Base-by-base conservation (phyloP, 768 basidiomycete species). In the Nidularia pulvinata region DNA sequence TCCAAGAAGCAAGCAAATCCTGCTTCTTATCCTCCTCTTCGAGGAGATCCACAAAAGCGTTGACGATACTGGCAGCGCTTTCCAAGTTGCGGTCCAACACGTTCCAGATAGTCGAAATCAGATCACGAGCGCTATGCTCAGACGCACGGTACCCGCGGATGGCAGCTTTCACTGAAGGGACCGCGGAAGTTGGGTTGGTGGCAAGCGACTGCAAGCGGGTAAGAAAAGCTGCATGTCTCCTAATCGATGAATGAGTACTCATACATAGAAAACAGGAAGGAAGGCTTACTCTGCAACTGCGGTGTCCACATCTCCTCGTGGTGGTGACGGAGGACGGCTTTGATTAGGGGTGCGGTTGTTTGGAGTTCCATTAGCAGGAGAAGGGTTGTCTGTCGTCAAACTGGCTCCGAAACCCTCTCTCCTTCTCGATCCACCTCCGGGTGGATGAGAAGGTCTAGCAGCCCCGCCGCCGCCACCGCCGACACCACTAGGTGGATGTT, bases 71-170 rank as follows among this genome's bases (percentile, higher is more conserved):
- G 0, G 86, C 86, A 0, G 92, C 90, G 33, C 84, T 78, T 49
- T 97, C 93, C 19, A 89, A 66, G 44, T 73, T 70, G 49, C 65
- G 61, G 52, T 77, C 73, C 69, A 71, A 60, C 43, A 69, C 78
- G 63, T 86, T 91, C 86, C 87, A 96, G n/a, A 95, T 76, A 0
- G 91, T 95, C 39, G 87, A 86, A 49, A 98, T 87, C 57, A 98
- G 77, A 67, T 96, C 96, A 3, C 85, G 78, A 2, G 94, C 90
- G 39, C 81, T 84, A 7, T 85, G 83, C 65, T 99, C 95, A 42
- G 85, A 85, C 2, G 78, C 67, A 25, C 83, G 81, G 70, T 89
- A 99, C 32, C 89, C 84, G 7, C 92, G 86, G 34, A 92, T 81
- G 30, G 93, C 87, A 11, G 90, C 82, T 61, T 84, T 86, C 30